Base-by-base conservation (phyloP, 2,329 filamentous ascomycete genomes). In the Microcyclosporella mali region DNA sequence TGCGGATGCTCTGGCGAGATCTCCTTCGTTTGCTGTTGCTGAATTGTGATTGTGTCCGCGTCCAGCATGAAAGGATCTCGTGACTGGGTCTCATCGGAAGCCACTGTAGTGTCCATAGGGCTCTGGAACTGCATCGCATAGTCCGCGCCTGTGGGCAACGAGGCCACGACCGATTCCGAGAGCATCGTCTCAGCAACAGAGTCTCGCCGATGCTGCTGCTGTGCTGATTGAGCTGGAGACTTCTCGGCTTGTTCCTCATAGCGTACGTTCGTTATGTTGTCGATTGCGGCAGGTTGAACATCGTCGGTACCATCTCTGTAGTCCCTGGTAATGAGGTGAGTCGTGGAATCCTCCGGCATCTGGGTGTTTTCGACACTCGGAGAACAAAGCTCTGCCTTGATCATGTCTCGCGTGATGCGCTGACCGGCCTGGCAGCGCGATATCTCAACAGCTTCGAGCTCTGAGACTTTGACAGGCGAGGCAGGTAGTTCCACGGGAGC, bases 361-460 rank as follows among this genome's bases (percentile, higher is more conserved):
- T 50, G 45, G 4, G 49, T 55, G 14, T 50, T 55, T 35, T 52
- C 52, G 6, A 37, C 41, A 33, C 49, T 55, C 1, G 60, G 58
- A 30, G 56, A 56, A 2, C 54, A 58, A 6, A 64, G 53, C 31
- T 58, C 62, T 21, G 63, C 61, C 33, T 58, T 56, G 30, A 66
- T 56, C 52, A 66, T 46, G 8, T 61, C 61, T 37, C 63, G 47
- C 2, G 64, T 66, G 18, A 66, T 55, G 16, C 58, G 57, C n/a
- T 55, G 51, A 6, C 21, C 21, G 9, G 9, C 6, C 33, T 49
- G 47, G 15, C 43, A 3, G 40, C 39, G 16, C 15, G 37, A 31
- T 10, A 43, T 34, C 18, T 52, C 52, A 28, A 44, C 47, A 4
- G 51, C 53, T 14, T 56, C 52, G 16, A 60, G 55, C 38, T 61